Conservation (phyloP, 2,329 filamentous ascomycete species). For the Fusarium ramigenum region DNA sequence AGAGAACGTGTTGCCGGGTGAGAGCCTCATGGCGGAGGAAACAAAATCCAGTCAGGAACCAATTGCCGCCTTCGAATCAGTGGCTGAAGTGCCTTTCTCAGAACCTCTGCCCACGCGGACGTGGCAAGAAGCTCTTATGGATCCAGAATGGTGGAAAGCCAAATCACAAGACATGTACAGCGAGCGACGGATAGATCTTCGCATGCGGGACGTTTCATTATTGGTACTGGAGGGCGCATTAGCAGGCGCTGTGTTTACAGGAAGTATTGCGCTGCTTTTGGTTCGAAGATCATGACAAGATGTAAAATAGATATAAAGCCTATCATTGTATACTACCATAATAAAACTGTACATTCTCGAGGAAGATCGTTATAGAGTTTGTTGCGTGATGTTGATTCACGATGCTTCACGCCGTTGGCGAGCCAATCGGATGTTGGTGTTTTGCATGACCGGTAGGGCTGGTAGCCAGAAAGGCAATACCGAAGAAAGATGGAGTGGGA, state of each 20-base stretch:
- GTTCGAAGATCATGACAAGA: slow-evolving; percentile 47
- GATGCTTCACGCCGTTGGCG: slow-evolving; percentile 1
- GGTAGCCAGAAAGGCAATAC: slow-evolving; percentile 14
- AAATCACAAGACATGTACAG: slow-evolving; percentile 69
- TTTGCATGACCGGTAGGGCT: slow-evolving; percentile 31
- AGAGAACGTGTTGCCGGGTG: slow-evolving; percentile 7
- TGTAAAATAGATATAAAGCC: slow-evolving; percentile 26
- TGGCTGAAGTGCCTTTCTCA: slow-evolving; percentile 5
- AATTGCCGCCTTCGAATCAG: neutral
- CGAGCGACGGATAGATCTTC: slow-evolving; percentile 69
- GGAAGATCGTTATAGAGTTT: neutral
- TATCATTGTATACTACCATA: slow-evolving; percentile 35
- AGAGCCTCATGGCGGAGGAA: neutral
- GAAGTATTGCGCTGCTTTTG: slow-evolving; percentile 61
- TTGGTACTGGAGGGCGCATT: slow-evolving; percentile 73
- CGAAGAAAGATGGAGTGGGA: neutral
- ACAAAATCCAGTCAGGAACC: slow-evolving; percentile 4
- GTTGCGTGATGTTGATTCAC: neutral
- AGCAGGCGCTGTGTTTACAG: slow-evolving; percentile 70
- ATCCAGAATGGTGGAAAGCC: slow-evolving; percentile 58
- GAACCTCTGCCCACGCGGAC: slow-evolving; percentile 23
- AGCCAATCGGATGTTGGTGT: slow-evolving; percentile 25
- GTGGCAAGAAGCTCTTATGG: slow-evolving; percentile 56
- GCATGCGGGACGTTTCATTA: slow-evolving; percentile 76
- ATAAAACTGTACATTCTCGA: slow-evolving; percentile 6